phyloP scores from a whole-genome alignment of 2,329 filamentous ascomycete species.

The Pseudogymnoascus sp. region DNA sequence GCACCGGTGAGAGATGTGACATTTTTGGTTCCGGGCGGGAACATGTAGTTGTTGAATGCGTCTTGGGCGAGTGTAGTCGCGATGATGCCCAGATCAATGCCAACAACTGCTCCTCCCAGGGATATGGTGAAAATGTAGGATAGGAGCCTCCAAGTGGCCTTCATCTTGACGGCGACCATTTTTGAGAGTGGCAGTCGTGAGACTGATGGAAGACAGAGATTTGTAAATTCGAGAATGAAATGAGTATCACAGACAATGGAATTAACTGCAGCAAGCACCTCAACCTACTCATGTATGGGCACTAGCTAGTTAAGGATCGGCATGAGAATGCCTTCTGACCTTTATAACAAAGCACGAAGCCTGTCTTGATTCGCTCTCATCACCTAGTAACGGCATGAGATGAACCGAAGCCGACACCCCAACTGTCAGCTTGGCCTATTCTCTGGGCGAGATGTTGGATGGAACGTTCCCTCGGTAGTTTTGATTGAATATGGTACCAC shows the following conservation, averaged over 20 bases:
- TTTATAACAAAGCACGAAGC: conserved; percentile 5
- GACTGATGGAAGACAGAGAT: not conserved
- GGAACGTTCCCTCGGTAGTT: conserved; percentile 5
- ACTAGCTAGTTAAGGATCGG: conserved; percentile 2
- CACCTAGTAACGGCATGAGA: not conserved
- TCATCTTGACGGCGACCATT: not conserved
- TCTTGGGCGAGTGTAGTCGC: conserved; percentile 4
- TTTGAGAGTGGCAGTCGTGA: not conserved
- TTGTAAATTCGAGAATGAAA: not conserved
- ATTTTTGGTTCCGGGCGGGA: conserved; percentile 1
- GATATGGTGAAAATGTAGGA: not conserved
- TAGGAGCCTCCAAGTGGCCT: not conserved
- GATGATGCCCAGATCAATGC: not conserved
- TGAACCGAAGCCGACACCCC: not conserved
- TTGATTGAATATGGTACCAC: not conserved
- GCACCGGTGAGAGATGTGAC: not conserved
- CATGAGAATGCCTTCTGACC: not conserved
- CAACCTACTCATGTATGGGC: not conserved
- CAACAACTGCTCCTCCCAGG: not conserved
- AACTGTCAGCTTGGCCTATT: not conserved
- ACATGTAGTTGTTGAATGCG: conserved; percentile 2
- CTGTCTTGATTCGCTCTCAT: not conserved
- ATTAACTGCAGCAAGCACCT: not conserved
- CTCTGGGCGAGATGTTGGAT: not conserved
- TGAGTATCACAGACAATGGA: not conserved